Evolutionary conservation across 345 rosid genomes (phyloP).

Genomic region (Brassica carinata): DNA sequence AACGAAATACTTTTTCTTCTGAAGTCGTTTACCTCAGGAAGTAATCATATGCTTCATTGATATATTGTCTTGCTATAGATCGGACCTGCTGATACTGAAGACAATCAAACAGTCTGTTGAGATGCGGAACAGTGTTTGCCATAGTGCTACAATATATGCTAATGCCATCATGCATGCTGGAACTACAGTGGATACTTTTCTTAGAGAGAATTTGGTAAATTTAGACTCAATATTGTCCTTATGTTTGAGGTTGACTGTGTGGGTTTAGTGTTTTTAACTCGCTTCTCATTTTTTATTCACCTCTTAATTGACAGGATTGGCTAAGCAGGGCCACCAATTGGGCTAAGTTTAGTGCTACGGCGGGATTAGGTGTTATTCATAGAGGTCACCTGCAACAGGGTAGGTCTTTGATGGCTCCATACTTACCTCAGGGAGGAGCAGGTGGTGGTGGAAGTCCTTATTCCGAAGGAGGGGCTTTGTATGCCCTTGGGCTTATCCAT

Average conservation of each 20-base stretch:
- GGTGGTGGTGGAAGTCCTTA: constrained; percentile 98
- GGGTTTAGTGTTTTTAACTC: constrained; percentile 22
- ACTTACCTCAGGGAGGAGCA: constrained; percentile 96
- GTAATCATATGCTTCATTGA: constrained; percentile 8
- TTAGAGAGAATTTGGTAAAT: constrained; percentile 93
- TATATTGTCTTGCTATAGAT: constrained; percentile 52
- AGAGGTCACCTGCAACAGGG: constrained; percentile 97
- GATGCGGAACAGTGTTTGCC: constrained; percentile 98
- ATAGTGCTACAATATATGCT: constrained; percentile 97
- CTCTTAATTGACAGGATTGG: constrained; percentile 75
- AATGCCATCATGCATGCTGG: constrained; percentile 99
- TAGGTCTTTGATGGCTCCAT: constrained; percentile 97
- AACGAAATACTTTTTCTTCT: neutral
- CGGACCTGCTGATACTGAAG: constrained; percentile 91
- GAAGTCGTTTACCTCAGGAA: neutral
- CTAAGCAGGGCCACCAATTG: constrained; percentile 98
- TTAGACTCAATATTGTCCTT: neutral
- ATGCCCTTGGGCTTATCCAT: constrained; percentile 97
- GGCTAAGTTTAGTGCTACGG: constrained; percentile 99
- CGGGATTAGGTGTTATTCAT: constrained; percentile 98
- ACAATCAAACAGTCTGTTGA: constrained; percentile 98
- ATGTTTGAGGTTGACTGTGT: constrained; percentile 8
- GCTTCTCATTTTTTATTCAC: neutral
- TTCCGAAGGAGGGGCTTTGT: constrained; percentile 98
- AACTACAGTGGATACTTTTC: constrained; percentile 97